Evolutionary conservation across 176 grass and related monocot species (phyloP), one percentile per base, ranked within the genome.

Genomic region (Cenchrus purpureus): DNA sequence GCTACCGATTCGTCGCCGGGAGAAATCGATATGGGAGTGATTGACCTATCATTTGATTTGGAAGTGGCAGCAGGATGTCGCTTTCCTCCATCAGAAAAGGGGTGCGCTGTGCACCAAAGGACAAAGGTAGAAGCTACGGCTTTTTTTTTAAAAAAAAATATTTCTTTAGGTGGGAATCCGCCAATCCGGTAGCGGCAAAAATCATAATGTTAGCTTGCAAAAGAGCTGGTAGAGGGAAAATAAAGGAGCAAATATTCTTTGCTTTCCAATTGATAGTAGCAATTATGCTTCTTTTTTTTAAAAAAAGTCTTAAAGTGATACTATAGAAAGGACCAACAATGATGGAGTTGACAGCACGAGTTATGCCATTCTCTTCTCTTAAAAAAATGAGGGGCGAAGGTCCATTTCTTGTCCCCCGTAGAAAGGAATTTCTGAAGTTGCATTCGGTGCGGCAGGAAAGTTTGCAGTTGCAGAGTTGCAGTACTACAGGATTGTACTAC

Each of bases 241-340:
- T 44, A 28, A 82, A 46, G 65, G 40, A 74, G 40, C 68, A 65
- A 54, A 45, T 74, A 74, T 80, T 80, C 85, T 44, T 64, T 64
- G 6, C 56, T 12, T 77, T 13, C 29, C 12, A 45, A 19, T 43
- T 31, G 58, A 29, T 15, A 32, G 29, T 52, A 22, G 32, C 45
- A 73, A 65, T 73, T 62, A 66, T 86, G 58, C 68, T 74, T 55
- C 14, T 40, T 40, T 40, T 34, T 40, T 40, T 4, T 40, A 40
- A 40, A 40, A 40, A 40, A 40, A 40, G 37, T 40, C 37, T 40
- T 53, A 54, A 48, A 70, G 29, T 29, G 56, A 55, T 64, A 44
- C 43, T 7, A 53, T n/a, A 53, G 80, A 51, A 77, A 42, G 79
- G n/a, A 55, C 43, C 7, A 68, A 51, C 8, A 2, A n/a, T n/a